phyloP scores from a whole-genome alignment of 78 protist species.

The Mastigamoeba balamuthi region DNA sequence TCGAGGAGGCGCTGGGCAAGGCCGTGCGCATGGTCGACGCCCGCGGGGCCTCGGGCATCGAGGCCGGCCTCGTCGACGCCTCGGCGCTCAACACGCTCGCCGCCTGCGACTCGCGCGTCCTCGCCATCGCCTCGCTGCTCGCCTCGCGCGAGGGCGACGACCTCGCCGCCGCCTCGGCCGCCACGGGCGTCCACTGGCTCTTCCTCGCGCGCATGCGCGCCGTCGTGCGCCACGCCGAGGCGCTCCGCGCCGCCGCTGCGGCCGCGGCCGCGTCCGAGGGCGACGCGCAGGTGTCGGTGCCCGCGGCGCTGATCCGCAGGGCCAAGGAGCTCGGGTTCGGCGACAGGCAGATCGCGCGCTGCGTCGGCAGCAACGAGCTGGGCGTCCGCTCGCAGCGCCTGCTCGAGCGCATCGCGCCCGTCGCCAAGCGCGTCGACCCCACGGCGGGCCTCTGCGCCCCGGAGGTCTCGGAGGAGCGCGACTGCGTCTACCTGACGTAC shows the following conservation, averaged over 20 bases:
- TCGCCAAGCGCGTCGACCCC: constrained; percentile 92
- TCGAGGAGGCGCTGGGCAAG: constrained; percentile 87
- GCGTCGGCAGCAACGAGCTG: constrained; percentile 34
- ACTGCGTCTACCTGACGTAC: constrained; percentile 91
- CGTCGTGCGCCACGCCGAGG: no score
- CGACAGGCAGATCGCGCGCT: constrained; percentile 67
- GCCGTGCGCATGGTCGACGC: constrained; percentile 42
- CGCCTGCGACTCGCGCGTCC: no score
- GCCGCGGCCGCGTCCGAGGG: constrained; percentile 1
- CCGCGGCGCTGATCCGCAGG: constrained; percentile 14
- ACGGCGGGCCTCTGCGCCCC: no score
- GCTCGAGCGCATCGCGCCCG: constrained; percentile 48
- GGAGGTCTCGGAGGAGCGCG: constrained; percentile 88
- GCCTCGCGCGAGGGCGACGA: no score
- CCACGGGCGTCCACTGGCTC: no score
- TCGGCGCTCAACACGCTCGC: no score
- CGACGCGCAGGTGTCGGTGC: not conserved
- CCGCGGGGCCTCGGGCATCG: constrained; percentile 15
- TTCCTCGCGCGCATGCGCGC: no score
- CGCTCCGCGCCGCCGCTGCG: no score
- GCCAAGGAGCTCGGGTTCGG: constrained; percentile 86
- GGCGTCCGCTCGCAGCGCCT: constrained; percentile 52
- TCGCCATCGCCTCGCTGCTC: no score
- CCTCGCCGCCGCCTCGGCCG: no score
- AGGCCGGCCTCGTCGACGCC: constrained; percentile 19